Evolutionary conservation across 1,139 yeast species (phyloP).

Genomic region (Hyphopichia fennica): DNA sequence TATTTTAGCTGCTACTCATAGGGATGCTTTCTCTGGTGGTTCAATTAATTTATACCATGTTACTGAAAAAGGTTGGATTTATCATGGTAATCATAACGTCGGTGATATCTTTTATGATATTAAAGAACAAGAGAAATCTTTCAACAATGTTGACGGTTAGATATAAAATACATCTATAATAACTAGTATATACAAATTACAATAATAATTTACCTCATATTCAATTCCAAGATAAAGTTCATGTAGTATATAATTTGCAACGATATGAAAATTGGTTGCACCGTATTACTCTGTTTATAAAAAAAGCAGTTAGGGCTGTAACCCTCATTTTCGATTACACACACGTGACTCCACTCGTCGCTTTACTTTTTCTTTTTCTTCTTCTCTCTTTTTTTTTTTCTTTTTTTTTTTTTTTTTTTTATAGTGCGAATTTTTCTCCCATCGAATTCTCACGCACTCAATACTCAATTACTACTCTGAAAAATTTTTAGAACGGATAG

Average conservation of each 20-base stretch:
- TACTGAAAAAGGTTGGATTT: conserved; percentile 91
- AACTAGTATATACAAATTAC: neutral
- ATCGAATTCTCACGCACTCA: conserved; percentile 2
- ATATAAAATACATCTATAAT: neutral
- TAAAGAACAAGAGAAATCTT: conserved; percentile 84
- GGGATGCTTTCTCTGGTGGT: conserved; percentile 99
- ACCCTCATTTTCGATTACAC: neutral
- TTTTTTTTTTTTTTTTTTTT: neutral
- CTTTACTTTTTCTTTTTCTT: neutral
- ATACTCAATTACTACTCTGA: neutral
- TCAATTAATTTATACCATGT: conserved; percentile 91
- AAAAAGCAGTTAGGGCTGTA: conserved; percentile 1
- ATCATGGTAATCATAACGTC: conserved; percentile 93
- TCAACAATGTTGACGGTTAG: conserved; percentile 78
- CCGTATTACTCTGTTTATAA: too few relatives aligned
- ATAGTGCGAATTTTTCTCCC: conserved; percentile 5
- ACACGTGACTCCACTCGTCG: conserved; percentile 4
- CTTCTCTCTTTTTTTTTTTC: neutral
- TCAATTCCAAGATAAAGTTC: too few relatives aligned
- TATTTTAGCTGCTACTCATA: conserved; percentile 95
- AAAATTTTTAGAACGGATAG: conserved; percentile 1
- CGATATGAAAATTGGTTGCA: too few relatives aligned
- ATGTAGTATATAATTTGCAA: too few relatives aligned
- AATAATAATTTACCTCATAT: too few relatives aligned
- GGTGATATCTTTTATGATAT: conserved; percentile 92